phyloP scores from a whole-genome alignment of 1,139 yeast genomes.

The Saccharomyces hybrid region DNA sequence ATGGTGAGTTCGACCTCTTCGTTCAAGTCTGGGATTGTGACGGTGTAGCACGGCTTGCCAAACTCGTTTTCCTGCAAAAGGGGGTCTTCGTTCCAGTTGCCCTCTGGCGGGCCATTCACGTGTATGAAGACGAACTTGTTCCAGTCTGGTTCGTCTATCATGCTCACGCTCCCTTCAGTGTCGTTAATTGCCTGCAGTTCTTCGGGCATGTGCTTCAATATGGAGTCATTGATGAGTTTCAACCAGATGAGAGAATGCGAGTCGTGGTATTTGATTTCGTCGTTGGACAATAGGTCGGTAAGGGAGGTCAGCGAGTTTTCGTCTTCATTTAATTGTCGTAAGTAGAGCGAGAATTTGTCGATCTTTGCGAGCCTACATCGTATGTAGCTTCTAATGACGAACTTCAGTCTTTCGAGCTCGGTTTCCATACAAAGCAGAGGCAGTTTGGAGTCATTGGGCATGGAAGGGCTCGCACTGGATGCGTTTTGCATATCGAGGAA shows the following conservation, averaged over 20 bases:
- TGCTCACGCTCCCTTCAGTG: conserved; percentile 61
- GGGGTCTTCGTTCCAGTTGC: conserved; percentile 33
- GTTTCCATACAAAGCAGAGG: conserved; percentile 81
- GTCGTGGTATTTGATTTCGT: conserved; percentile 58
- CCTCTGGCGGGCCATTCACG: conserved; percentile 34
- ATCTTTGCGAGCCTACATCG: conserved; percentile 69
- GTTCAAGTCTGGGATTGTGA: conserved; percentile 28
- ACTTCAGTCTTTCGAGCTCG: conserved; percentile 81
- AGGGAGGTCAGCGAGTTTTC: conserved; percentile 11
- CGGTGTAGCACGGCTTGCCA: conserved; percentile 26
- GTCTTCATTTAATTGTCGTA: conserved; percentile 31
- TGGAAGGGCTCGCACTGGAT: conserved; percentile 11
- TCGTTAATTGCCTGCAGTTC: conserved; percentile 70
- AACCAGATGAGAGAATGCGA: conserved; percentile 58
- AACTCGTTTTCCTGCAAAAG: conserved; percentile 20
- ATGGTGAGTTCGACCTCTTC: conserved; percentile 58
- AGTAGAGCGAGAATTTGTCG: conserved; percentile 57
- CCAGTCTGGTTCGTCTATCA: conserved; percentile 74
- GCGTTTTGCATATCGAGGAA: conserved; percentile 25
- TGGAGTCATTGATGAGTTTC: conserved; percentile 59
- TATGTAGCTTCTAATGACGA: conserved; percentile 67
- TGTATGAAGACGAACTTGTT: conserved; percentile 68
- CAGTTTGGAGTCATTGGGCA: conserved; percentile 53
- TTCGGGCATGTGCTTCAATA: conserved; percentile 60
- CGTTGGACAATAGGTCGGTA: conserved; percentile 39